Percentiles rank a stretch among this genome's conserved stretches.
Evolutionary conservation across 2,329 filamentous ascomycete genomes (phyloP).

Genomic region (Herpotrichia juniperi): DNA sequence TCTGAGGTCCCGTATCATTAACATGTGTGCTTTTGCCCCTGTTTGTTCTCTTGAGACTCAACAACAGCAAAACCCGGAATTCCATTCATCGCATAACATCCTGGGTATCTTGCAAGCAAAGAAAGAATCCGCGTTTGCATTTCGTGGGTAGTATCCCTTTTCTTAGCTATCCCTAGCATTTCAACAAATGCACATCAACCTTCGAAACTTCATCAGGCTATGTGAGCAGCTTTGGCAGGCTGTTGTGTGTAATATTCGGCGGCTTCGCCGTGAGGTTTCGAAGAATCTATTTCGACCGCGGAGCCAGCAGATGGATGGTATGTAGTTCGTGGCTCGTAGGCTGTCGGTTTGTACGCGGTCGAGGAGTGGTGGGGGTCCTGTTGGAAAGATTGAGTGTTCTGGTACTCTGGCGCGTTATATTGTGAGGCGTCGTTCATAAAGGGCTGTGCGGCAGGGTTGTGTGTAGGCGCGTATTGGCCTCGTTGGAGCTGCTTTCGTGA

Average conservation of each 20-base stretch:
- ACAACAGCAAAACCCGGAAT: too few species aligned
- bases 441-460: slow-evolving; percentile 32
- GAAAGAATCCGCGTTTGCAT: background rate
- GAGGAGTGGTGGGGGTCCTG: slow-evolving; percentile 12
- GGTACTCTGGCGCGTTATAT: slow-evolving; percentile 5
- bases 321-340: too few species aligned
- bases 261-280: slow-evolving; percentile 13
- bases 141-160: too few species aligned
- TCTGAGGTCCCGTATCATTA: too few species aligned
- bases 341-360: too few species aligned
- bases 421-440: slow-evolving; percentile 7
- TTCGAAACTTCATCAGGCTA: slow-evolving; percentile 19
- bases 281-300: background rate
- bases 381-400: slow-evolving; percentile 23
- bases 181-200: background rate
- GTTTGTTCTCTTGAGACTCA: too few species aligned
- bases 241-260: slow-evolving; percentile 29
- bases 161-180: too few species aligned
- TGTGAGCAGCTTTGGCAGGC: slow-evolving; percentile 34
- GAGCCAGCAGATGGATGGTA: slow-evolving; percentile 28
- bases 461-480: slow-evolving; percentile 40
- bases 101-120: background rate
- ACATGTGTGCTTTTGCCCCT: too few species aligned
- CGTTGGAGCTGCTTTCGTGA: slow-evolving; percentile 41
- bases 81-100: background rate